Evolutionary conservation across 2,329 filamentous ascomycete species (phyloP), one percentile per base, ranked within the genome.

Genomic region (Claviceps pazoutovae): DNA sequence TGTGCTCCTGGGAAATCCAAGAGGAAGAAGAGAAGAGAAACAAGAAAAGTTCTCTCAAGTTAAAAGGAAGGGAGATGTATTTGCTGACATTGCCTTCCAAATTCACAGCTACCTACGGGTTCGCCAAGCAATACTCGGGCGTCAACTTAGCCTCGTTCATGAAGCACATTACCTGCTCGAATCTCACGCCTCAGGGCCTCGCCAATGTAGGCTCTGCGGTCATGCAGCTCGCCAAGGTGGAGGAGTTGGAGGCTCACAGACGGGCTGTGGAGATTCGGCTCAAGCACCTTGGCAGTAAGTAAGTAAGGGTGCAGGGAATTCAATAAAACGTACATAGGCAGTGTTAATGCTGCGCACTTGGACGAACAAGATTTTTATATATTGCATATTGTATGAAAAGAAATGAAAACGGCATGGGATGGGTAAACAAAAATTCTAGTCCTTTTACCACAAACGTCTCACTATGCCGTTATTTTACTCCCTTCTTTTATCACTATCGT

Each of bases 121-220:
- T 95, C 62, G 93, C 93, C 48, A 95, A 95, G 71, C 93, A 98
- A 68, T 98, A 98, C 73, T 96, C 89, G 5, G 93, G 93, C 50
- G 93, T 98, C 63, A 98, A 95, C 68, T 79, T 98, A 5, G 88
- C 81, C 36, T 97, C 91, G 2, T 98, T 96, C 70, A 79, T 95
- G 66, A 98, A 98, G 74, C 89, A 97, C 74, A 96, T 98, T 63
- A 98, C 93, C 39, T 93, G 87, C 71, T 88, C 89, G 0, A 87
- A 95, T 67, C 76, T 98, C 55, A 95, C 88, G 1, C 80, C 83
- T 17, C 79, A 95, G 61, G 93, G 93, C 21, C 73, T 98, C 56
- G 78, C 78, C 60, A 93, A 94, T 61, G 86, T 98, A 2, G 88
- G 91, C 37, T 73, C 75, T 50, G 89, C 93, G 4, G 93, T 98